A percentile compares a stretch with the other conserved stretches of the same genome.
phyloP scores from a whole-genome alignment of 805 yeast genomes.

The Suhomyces emberorum region DNA sequence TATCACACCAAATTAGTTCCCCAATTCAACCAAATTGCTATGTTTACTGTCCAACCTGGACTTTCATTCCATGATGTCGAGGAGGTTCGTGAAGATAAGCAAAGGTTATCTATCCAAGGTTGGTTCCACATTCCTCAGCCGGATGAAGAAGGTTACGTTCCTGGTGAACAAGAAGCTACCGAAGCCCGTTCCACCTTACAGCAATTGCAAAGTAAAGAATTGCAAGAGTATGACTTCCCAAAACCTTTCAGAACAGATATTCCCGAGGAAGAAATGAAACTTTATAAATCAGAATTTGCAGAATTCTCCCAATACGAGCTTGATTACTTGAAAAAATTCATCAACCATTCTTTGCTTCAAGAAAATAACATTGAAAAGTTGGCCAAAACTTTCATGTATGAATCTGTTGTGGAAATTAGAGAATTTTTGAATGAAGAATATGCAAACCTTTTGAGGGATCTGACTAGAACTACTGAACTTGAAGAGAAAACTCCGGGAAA shows the following conservation, averaged over 20 bases:
- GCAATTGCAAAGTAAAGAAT: constrained; percentile 70
- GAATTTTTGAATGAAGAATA: constrained; percentile 59
- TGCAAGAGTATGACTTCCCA: constrained; percentile 81
- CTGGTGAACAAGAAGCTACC: constrained; percentile 78
- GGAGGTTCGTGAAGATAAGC: constrained; percentile 89
- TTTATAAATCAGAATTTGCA: constrained; percentile 17
- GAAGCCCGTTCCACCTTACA: constrained; percentile 75
- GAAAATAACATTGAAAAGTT: constrained; percentile 36
- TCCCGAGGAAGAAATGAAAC: constrained; percentile 35
- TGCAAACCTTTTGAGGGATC: constrained; percentile 43
- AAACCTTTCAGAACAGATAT: constrained; percentile 51
- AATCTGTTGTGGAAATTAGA: constrained; percentile 65
- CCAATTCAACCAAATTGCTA: constrained; percentile 93
- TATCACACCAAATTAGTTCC: constrained; percentile 70
- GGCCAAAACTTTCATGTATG: constrained; percentile 54
- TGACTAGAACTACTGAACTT: constrained; percentile 57
- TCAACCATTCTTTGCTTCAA: constrained; percentile 50
- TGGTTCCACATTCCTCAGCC: constrained; percentile 98
- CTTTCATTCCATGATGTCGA: constrained; percentile 96
- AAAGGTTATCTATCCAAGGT: constrained; percentile 90
- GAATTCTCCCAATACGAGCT: constrained; percentile 38
- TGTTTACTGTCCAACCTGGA: constrained; percentile 95
- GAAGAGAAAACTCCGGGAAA: constrained; percentile 56
- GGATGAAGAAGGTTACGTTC: constrained; percentile 82
- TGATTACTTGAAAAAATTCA: constrained; percentile 47